Percentiles rank a stretch among this genome's conserved stretches.
Evolutionary conservation across 108 stramenopile genomes (phyloP).

Genomic region (Parmales sp.): DNA sequence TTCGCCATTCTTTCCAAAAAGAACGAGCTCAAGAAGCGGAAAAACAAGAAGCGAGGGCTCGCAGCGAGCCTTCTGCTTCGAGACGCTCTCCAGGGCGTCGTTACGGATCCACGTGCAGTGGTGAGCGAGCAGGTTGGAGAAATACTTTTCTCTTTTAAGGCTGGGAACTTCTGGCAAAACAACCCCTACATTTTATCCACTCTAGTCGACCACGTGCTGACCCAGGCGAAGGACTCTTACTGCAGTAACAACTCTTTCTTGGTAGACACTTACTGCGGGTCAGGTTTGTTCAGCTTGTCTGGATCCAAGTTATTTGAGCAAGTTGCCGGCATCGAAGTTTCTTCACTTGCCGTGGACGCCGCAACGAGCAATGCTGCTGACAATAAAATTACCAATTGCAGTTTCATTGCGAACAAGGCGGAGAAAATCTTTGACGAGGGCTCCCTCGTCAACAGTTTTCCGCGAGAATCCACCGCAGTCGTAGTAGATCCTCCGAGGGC

Average conservation of each 20-base stretch:
- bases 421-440: conserved; percentile 70
- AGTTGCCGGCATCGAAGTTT: conserved; percentile 90
- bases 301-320: conserved; percentile 59
- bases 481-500: conserved; percentile 94
- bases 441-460: conserved; percentile 48
- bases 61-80: conserved; percentile 80
- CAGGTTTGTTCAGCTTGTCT: conserved; percentile 77
- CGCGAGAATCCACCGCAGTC: conserved; percentile 69
- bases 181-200: conserved; percentile 80
- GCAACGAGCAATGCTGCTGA: conserved; percentile 64
- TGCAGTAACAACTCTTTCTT: conserved; percentile 48
- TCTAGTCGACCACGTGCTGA: conserved; percentile 84
- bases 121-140: conserved; percentile 24
- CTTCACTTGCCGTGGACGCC: conserved; percentile 68
- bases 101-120: conserved; percentile 69
- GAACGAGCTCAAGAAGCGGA: conserved; percentile 35
- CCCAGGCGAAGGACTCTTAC: conserved; percentile 33
- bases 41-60: conserved; percentile 57
- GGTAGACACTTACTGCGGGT: conserved; percentile 94
- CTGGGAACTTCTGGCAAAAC: conserved; percentile 96
- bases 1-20: no score
- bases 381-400: conserved; percentile 71
- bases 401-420: conserved; percentile 74
- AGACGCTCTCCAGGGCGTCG: conserved; percentile 54
- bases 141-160: conserved; percentile 63